A percentile compares a stretch with the other conserved stretches of the same genome.
These are phyloP conservation scores for Candida michaelii DNA, from an alignment of 805 yeast species.

Conservation along the genomic window DNA sequence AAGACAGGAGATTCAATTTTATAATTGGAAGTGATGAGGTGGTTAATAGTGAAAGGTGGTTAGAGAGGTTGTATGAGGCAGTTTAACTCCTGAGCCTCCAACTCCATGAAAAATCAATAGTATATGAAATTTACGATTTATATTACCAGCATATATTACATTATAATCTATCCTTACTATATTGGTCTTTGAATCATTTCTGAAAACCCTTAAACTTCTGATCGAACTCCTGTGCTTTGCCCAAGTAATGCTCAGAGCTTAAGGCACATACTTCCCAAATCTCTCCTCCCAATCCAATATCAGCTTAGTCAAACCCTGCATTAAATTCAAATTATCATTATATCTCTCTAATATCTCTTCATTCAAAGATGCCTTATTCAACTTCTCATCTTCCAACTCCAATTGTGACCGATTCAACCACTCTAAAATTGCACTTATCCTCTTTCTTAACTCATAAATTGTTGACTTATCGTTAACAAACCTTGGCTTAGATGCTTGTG, in stretches of 20 bases:
- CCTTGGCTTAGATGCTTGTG: conserved; percentile 80
- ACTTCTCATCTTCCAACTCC: conserved; percentile 74
- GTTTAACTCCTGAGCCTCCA: too few species aligned
- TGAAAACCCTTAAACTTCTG: too few species aligned
- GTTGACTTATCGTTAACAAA: conserved; percentile 75
- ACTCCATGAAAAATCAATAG: too few species aligned
- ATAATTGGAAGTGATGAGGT: conserved; percentile 70
- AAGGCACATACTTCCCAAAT: conserved; percentile 54
- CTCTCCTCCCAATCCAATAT: conserved; percentile 78
- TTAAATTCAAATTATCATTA: conserved; percentile 57
- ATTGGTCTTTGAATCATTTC: too few species aligned
- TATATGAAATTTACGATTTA: neutral
- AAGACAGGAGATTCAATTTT: conserved; percentile 56
- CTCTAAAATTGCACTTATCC: conserved; percentile 88
- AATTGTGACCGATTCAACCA: conserved; percentile 85
- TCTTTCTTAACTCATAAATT: conserved; percentile 78
- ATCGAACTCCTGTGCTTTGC: too few species aligned
- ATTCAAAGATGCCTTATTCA: conserved; percentile 50
- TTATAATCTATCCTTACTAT: too few species aligned
- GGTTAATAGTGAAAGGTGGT: conserved; percentile 36
- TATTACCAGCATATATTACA: conserved; percentile 19
- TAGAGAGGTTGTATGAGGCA: conserved; percentile 30
- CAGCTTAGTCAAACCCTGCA: conserved; percentile 73
- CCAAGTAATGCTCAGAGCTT: conserved; percentile 5
- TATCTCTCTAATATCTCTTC: conserved; percentile 50